Base-by-base conservation (phyloP, 1,284 basidiomycete genomes). In the Termitomyces sp. region DNA sequence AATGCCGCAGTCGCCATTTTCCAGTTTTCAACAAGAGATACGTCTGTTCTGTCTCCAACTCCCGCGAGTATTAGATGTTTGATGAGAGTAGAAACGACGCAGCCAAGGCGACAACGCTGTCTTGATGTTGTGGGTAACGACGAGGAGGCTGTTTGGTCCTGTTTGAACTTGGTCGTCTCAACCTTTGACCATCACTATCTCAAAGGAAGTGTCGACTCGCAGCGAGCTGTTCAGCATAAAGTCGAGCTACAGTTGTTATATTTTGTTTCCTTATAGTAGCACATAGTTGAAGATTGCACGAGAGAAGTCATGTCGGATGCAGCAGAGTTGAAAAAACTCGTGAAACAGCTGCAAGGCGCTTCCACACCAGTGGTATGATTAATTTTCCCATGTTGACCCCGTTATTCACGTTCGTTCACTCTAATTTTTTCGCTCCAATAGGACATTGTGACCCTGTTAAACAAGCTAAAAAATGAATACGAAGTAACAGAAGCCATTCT, bases 401-500 rank as follows among this genome's bases (percentile, higher is more conserved):
- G 68, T 73, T 65, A 69, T 66, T 68, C 69, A 63, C 64, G 61
- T 64, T 64, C 62, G 58, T 67, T 61, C 63, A 56, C 19, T 70
- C 60, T 57, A 52, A 56, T 54, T 54, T 58, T 47, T 48, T 39
- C 58, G 31, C 59, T 53, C 60, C 55, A 50, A 41, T 61, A 97
- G 88, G 91, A 93, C 49, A 83, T 86, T 28, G 66, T 88, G 13
- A 71, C 73, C 31, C 77, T 95, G 46, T 72, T 98, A 54, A 78
- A 76, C 59, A 77, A 79, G 55, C 74, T 98, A 55, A 94, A 93
- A 74, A 79, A 79, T 54, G 82, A 90, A 41, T 86, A 87, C 50
- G 77, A 81, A 63, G 89, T 95, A 41, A 93, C 87, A 57, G 95
- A 97, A 76, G 79, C 88, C 34, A 71, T 96, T 13, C 78, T 98